Evolutionary conservation across 148 eudicot species (phyloP), one percentile per base, ranked within the genome.

Genomic region (Heliamphora exappendiculata): DNA sequence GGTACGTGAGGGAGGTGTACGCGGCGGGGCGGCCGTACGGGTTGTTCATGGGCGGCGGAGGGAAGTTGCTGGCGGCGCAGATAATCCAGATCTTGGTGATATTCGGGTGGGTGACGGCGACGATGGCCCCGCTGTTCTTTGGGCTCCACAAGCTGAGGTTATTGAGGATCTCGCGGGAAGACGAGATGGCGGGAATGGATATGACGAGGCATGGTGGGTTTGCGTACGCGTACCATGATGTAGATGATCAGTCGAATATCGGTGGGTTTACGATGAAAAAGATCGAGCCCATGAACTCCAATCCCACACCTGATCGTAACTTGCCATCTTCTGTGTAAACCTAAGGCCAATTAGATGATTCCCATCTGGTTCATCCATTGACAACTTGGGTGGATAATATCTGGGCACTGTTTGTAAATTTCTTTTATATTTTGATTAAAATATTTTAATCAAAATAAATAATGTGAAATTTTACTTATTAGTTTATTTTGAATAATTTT

Each of bases 111-210:
- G 89, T 86, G 0, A 54, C 81, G 0, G 85, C 20, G 9, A 85
- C 87, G 13, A 85, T 85, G 87, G 87, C 39, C 33, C 78, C 81
- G 12, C 81, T 85, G 0, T 85, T 85, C 58, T 60, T n/a, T 26
- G 81, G 70, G n/a, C 74, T 85, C 0, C 58, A 85, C 4, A 75
- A 67, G 22, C 29, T 85, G 34, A 82, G 80, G 20, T 45, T 85
- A 2, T 75, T 85, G 53, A 33, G 87, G 64, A 76, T 86, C 0
- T 82, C 83, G n/a, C 41, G 65, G 10, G 83, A 82, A 0, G 83
- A 82, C 33, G 87, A 85, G 72, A 82, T 80, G 77, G 77, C 79
- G 10, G 85, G 87, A 24, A 85, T 85, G 87, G 87, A 85, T 53
- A 19, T 55, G 69, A 85, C 87, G 31, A 75, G 83, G 12, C 87